These are phyloP conservation scores for Cercospora berteroae DNA, from an alignment of 2,329 filamentous ascomycete species.

Conservation along the genomic window DNA sequence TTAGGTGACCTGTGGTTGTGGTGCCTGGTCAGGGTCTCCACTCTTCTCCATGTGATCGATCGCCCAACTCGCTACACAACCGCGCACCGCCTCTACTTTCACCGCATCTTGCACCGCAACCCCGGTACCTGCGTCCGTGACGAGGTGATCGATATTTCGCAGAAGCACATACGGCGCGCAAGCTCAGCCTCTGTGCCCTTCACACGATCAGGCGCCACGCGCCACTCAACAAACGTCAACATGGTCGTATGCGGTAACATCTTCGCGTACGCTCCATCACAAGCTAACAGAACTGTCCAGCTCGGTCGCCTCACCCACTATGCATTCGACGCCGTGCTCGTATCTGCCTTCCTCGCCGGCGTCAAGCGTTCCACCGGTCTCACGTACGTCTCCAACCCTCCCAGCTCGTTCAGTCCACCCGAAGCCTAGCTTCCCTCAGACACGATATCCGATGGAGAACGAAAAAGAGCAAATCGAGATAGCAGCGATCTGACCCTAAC, in stretches of 20 bases:
- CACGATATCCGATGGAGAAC: not conserved
- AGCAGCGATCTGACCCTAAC: slow-evolving; percentile 43
- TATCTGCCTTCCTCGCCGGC: slow-evolving; percentile 93
- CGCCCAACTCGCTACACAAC: not conserved
- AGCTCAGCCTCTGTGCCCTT: not conserved
- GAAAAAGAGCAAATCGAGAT: not conserved
- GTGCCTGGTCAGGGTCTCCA: not conserved
- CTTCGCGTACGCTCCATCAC: not conserved
- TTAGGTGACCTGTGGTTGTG: not conserved
- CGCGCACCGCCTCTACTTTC: not conserved
- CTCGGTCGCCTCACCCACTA: slow-evolving; percentile 91
- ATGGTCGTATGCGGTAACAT: slow-evolving; percentile 6
- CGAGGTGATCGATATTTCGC: not conserved
- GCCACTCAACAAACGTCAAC: not conserved
- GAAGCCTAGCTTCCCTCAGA: not conserved
- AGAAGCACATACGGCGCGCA: not conserved
- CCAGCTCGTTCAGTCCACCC: not conserved
- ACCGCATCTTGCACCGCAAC: not conserved
- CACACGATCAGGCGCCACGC: slow-evolving; percentile 4
- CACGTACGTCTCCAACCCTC: slow-evolving; percentile 67
- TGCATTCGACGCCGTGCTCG: slow-evolving; percentile 91
- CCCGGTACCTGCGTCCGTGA: not conserved
- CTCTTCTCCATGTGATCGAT: slow-evolving; percentile 1
- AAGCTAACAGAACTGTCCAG: slow-evolving; percentile 59
- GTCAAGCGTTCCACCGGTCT: slow-evolving; percentile 96